Percentiles rank a stretch among this genome's conserved stretches.
These are phyloP conservation scores for Aspergillus pseudonomiae DNA, from an alignment of 2,329 filamentous ascomycete species.

Conservation along the genomic window DNA sequence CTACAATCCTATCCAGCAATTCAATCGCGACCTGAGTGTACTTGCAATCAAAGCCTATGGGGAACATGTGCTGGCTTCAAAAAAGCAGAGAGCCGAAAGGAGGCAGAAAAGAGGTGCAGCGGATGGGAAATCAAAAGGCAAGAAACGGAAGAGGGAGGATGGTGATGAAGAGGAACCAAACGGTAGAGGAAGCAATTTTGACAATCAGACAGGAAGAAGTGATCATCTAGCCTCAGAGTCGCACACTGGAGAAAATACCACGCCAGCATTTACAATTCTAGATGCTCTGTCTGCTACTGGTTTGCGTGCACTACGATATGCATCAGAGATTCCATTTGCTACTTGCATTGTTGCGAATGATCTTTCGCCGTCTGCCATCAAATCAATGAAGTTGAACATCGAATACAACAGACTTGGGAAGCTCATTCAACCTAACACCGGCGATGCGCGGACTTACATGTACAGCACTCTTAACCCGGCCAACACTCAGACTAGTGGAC, in stretches of 20 bases:
- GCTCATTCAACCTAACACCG: conserved; percentile 72
- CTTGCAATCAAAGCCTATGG: conserved; percentile 89
- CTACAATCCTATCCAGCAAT: conserved; percentile 98
- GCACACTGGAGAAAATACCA: conserved; percentile 36
- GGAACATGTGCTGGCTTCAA: conserved; percentile 63
- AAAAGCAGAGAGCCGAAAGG: conserved; percentile 53
- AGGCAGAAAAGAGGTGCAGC: conserved; percentile 38
- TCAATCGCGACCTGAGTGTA: conserved; percentile 94
- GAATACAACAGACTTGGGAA: conserved; percentile 75
- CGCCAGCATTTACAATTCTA: conserved; percentile 73
- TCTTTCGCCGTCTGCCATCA: conserved; percentile 73
- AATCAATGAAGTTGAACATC: conserved; percentile 82
- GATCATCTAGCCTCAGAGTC: conserved; percentile 14
- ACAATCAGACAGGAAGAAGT: conserved; percentile 14
- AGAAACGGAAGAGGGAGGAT: conserved; percentile 43
- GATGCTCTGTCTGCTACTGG: conserved; percentile 95
- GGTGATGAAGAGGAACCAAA: conserved; percentile 26
- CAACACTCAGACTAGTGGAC: conserved; percentile 43
- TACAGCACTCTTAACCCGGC: conserved; percentile 64
- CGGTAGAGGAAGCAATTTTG: conserved; percentile 24
- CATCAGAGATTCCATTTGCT: conserved; percentile 82
- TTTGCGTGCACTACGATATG: conserved; percentile 86
- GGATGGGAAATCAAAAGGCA: conserved; percentile 37
- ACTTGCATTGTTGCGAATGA: conserved; percentile 89
- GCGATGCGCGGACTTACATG: conserved; percentile 91